Base-by-base conservation (phyloP, 805 yeast species). In the Metschnikowia vanudenii region DNA sequence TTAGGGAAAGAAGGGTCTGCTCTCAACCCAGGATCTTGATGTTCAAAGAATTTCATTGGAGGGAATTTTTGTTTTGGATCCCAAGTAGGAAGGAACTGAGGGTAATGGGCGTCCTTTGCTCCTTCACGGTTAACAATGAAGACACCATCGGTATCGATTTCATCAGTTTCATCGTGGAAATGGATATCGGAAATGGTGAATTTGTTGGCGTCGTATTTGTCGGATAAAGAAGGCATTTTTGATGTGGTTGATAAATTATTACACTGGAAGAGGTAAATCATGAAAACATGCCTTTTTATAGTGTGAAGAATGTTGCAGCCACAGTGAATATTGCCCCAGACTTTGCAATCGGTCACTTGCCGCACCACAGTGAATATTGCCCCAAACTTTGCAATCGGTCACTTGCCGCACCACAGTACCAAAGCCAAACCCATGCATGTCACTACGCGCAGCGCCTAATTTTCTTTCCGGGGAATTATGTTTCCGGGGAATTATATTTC, bases 141-240 rank as follows among this genome's bases (percentile, higher is more conserved):
- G 10, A 65, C 60, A 8, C 72, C 72, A 17, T 44, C 51, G 17
- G 16, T 59, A 41, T 69, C 75, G 34, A 75, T 61, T 41, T 74
- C 58, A 33, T 54, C 59, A 14, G 45, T 37, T 16, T 47, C 52
- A 10, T 43, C 26, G 41, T 47, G 43, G 36, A 51, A 52, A 36
- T 53, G 57, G 33, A 50, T 53, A 39, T 55, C 58, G 32, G 34
- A 24, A 42, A 43, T 28, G 11, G 36, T 22, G 45, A 36, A 41
- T 37, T 35, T 40, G 41, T 30, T 48, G 9, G 28, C 17, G 46
- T 48, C 44, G 35, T 31, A 47, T 17, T 39, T 44, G 22, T 44
- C 43, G 12, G 43, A 34, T 19, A 44, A 44, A 11, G 43, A 14
- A 20, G 43, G 24, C 43, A 39, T 44, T 18, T 14, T 33, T 5